phyloP scores from a whole-genome alignment of 2,329 filamentous ascomycete genomes.

The Penicillium paneum region DNA sequence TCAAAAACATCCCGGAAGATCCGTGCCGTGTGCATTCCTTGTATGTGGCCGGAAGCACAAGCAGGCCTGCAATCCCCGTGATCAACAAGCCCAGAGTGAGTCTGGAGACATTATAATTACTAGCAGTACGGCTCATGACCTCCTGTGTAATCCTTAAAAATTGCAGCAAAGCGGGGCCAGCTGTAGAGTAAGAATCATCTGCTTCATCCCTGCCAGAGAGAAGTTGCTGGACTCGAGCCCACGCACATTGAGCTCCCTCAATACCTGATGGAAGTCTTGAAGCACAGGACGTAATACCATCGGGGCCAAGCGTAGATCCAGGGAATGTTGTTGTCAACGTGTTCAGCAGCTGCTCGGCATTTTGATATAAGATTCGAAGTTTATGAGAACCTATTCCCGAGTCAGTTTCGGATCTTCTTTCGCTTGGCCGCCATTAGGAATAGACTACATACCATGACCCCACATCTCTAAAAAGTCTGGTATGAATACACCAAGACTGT shows the following conservation, averaged over 20 bases:
- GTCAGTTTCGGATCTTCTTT: slow-evolving; percentile 7
- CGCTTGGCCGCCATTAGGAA: background rate
- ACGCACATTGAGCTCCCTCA: slow-evolving; percentile 66
- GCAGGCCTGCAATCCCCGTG: slow-evolving; percentile 43
- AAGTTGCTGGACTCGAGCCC: slow-evolving; percentile 48
- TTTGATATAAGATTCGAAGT: slow-evolving; percentile 68
- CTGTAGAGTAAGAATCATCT: slow-evolving; percentile 12
- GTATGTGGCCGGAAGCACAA: slow-evolving; percentile 34
- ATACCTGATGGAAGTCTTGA: slow-evolving; percentile 35
- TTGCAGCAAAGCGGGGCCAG: slow-evolving; percentile 33
- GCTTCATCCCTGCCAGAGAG: slow-evolving; percentile 10
- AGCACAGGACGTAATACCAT: slow-evolving; percentile 23
- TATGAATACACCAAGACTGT: slow-evolving; percentile 86
- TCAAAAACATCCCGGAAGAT: slow-evolving; percentile 40
- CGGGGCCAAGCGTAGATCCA: slow-evolving; percentile 48
- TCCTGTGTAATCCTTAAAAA: slow-evolving; percentile 73
- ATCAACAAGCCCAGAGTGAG: slow-evolving; percentile 37
- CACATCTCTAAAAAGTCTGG: slow-evolving; percentile 75
- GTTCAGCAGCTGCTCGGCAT: slow-evolving; percentile 74
- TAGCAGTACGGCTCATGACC: slow-evolving; percentile 83
- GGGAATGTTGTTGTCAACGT: slow-evolving; percentile 73
- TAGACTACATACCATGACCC: slow-evolving; percentile 53
- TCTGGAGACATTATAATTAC: slow-evolving; percentile 75
- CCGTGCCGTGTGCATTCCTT: slow-evolving; percentile 27
- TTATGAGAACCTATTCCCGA: slow-evolving; percentile 49